Base-by-base conservation (phyloP, 2,329 filamentous ascomycete species). In the Talaromyces rugulosus region DNA sequence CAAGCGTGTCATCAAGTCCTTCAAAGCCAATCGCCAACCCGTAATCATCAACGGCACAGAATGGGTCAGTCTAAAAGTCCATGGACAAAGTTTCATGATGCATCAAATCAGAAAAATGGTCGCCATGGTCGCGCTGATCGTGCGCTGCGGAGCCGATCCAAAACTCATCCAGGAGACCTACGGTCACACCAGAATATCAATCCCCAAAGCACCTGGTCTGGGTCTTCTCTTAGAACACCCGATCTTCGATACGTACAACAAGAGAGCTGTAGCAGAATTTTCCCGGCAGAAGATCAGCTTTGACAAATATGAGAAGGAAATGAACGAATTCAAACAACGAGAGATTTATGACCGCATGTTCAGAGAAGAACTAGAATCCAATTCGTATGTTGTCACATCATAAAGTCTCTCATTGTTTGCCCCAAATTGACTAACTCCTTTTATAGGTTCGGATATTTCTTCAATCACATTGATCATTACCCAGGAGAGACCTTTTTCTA, bases 51-150 rank as follows among this genome's bases (percentile, higher is more conserved):
- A 91, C 74, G 88, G 94, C 72, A 97, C 92, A 1, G 90, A 99
- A 80, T 99, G 95, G 95, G 82, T 99, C 4, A 95, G 90, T 51
- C 82, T 98, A 67, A 96, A 96, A 74, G 93, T 99, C 28, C 95
- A 99, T 76, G 95, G 95, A 0, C 95, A 99, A 77, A 94, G 89
- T 72, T 99, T 99, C 83, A 99, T 99, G 95, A 99, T 99, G 95
- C 95, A 99, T 77, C 95, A 99, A 80, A 99, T 99, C 76, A 89
- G 95, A 71, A 99, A 98, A 79, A 98, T 99, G 95, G 91, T 99
- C 16, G 92, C 91, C 61, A 92, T 99, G 89, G 91, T 87, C 8
- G 87, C 91, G 36, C 82, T 99, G 63, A 82, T 94, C 5, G 89
- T 96, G 6, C 88, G 95, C 42, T 96, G 90, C 74, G 95, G 92